These are phyloP conservation scores for Cladosporium halotolerans DNA, from an alignment of 2,329 filamentous ascomycete species.

Conservation along the genomic window DNA sequence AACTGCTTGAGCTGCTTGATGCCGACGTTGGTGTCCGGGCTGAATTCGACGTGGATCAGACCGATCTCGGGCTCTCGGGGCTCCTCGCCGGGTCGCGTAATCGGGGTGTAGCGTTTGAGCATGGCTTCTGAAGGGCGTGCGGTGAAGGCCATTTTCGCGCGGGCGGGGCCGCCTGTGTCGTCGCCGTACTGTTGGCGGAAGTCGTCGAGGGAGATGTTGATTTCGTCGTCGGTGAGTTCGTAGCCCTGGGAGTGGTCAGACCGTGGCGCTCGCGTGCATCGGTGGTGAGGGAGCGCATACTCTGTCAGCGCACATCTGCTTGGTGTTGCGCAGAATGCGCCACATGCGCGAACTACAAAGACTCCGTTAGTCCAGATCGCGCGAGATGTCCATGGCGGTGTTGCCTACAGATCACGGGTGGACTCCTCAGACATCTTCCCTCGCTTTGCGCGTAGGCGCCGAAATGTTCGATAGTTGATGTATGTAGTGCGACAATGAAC, in stretches of 20 bases:
- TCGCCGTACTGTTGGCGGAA: constrained; percentile 70
- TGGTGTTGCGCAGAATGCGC: constrained; percentile 87
- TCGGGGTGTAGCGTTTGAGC: constrained; percentile 74
- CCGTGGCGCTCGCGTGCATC: constrained; percentile 9
- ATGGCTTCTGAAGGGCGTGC: constrained; percentile 78
- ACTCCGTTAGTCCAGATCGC: constrained; percentile 3
- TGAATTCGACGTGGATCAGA: constrained; percentile 90
- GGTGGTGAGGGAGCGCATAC: constrained; percentile 14
- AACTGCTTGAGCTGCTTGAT: constrained; percentile 90
- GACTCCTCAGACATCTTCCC: constrained; percentile 10
- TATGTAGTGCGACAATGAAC: neutral
- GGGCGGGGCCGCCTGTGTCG: constrained; percentile 69
- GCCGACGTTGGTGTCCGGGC: constrained; percentile 70
- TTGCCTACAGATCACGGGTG: constrained; percentile 11
- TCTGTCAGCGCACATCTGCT: constrained; percentile 83
- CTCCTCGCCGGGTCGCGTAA: constrained; percentile 56
- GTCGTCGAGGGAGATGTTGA: constrained; percentile 75
- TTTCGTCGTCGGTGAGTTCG: constrained; percentile 81
- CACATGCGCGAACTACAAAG: constrained; percentile 60
- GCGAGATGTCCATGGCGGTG: neutral
- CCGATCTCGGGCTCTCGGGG: constrained; percentile 60
- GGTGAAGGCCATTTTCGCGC: constrained; percentile 78
- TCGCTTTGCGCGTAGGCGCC: constrained; percentile 2
- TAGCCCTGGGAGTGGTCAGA: constrained; percentile 62
- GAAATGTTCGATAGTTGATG: neutral